Evolutionary conservation across 805 yeast species (phyloP).

Genomic region (Lachancea cidri): DNA sequence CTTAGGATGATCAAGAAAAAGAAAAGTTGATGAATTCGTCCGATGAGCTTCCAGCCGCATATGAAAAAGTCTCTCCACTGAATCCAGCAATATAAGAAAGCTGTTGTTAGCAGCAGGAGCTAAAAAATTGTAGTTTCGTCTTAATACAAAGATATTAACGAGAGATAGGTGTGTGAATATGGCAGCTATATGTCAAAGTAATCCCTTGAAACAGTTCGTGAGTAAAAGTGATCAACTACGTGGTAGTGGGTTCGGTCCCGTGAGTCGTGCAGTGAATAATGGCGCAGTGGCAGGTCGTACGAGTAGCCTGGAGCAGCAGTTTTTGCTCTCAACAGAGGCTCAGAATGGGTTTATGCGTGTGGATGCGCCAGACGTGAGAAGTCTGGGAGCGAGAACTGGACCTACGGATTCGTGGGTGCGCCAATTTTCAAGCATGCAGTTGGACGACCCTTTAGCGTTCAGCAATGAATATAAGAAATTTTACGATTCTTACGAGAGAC

Average conservation of each 20-base stretch:
- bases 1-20: background rate
- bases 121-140: slow-evolving; percentile 9
- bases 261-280: background rate
- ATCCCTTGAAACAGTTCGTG: slow-evolving; percentile 20
- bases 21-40: background rate
- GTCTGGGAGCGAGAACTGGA: background rate
- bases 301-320: background rate
- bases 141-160: slow-evolving; percentile 6
- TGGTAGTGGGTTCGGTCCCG: slow-evolving; percentile 1
- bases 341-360: slow-evolving; percentile 9
- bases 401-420: slow-evolving; percentile 15
- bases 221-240: slow-evolving; percentile 11
- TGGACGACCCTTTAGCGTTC: slow-evolving; percentile 29
- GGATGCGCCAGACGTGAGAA: slow-evolving; percentile 1
- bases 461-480: slow-evolving; percentile 24
- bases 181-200: slow-evolving; percentile 15
- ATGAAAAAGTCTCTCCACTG: background rate
- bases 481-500: slow-evolving; percentile 22
- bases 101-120: background rate
- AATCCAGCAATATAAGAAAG: background rate
- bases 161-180: slow-evolving; percentile 2
- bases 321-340: background rate
- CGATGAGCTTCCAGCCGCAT: slow-evolving; percentile 2
- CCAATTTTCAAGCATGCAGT: slow-evolving; percentile 24
- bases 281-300: background rate